These are phyloP conservation scores for Aspergillus sclerotiicarbonarius DNA, from an alignment of 495 filamentous ascomycete genomes.

Conservation along the genomic window DNA sequence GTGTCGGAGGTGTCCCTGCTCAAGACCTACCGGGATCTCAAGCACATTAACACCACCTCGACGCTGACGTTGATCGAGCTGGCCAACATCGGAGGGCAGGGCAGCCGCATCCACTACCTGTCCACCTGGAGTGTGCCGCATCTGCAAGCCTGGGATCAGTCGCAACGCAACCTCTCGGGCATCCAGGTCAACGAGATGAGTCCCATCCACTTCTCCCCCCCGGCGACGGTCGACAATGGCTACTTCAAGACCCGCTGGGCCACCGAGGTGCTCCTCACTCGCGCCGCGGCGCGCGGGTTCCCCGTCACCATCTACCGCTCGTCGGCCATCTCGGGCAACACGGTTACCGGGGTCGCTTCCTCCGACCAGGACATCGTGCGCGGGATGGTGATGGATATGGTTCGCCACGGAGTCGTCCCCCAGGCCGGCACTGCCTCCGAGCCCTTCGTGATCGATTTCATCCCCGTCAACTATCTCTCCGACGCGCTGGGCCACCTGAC, in stretches of 20 bases:
- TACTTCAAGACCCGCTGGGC: constrained; percentile 28
- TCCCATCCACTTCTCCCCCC: constrained; percentile 9
- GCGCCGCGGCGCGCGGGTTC: constrained; percentile 23
- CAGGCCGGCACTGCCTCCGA: background rate
- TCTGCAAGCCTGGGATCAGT: constrained; percentile 20
- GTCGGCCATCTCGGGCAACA: constrained; percentile 9
- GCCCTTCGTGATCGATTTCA: background rate
- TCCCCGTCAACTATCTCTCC: background rate
- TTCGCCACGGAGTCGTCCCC: background rate
- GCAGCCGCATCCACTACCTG: constrained; percentile 15
- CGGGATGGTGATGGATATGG: background rate
- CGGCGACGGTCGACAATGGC: constrained; percentile 8
- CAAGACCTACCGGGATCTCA: constrained; percentile 19
- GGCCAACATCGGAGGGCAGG: constrained; percentile 5
- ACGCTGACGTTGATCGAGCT: constrained; percentile 19
- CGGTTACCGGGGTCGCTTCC: constrained; percentile 8
- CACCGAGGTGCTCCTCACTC: constrained; percentile 16
- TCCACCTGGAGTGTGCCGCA: constrained; percentile 31
- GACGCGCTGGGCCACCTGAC: background rate
- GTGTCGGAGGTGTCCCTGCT: constrained; percentile 23
- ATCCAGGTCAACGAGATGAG: constrained; percentile 8
- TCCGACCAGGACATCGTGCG: constrained; percentile 18
- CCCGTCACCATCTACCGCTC: constrained; percentile 21
- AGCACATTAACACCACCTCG: constrained; percentile 15
- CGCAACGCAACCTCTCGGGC: constrained; percentile 8